Evolutionary conservation across 73 alveolate species (phyloP).

Genomic region (Uronychia binucleata): DNA sequence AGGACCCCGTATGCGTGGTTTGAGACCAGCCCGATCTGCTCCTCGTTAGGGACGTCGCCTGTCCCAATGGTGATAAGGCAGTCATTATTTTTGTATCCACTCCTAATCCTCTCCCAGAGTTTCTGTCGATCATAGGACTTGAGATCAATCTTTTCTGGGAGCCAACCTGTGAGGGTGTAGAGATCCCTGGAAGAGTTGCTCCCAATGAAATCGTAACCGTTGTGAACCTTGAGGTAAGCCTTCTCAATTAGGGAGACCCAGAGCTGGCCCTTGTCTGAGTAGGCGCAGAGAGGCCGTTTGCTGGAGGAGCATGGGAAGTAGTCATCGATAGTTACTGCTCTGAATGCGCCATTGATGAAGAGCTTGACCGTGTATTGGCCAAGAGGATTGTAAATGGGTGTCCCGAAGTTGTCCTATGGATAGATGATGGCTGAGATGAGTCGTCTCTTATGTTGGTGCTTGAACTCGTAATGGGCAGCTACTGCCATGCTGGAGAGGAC

Average conservation of each 20-base stretch:
- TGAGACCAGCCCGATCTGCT: constrained; percentile 54
- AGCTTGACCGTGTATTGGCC: constrained; percentile 65
- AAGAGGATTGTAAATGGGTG: constrained; percentile 60
- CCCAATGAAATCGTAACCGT: constrained; percentile 68
- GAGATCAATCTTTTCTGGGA: constrained; percentile 65
- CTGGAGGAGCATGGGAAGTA: constrained; percentile 45
- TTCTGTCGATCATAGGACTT: constrained; percentile 17
- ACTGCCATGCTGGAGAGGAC: constrained; percentile 60
- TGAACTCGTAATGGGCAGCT: constrained; percentile 64
- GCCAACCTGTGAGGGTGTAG: constrained; percentile 66
- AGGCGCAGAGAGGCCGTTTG: constrained; percentile 45
- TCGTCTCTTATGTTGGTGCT: constrained; percentile 34
- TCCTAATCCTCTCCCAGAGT: constrained; percentile 60
- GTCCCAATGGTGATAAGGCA: constrained; percentile 58
- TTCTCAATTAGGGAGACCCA: constrained; percentile 67
- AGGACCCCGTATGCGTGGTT: constrained; percentile 72
- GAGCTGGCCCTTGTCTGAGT: constrained; percentile 63
- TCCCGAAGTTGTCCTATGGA: constrained; percentile 47
- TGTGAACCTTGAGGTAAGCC: constrained; percentile 65
- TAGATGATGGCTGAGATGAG: constrained; percentile 42
- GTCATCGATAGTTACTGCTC: constrained; percentile 67
- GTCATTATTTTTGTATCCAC: constrained; percentile 51
- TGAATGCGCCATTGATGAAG: constrained; percentile 54
- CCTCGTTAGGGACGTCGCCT: constrained; percentile 33
- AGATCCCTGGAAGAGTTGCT: constrained; percentile 65